phyloP scores from a whole-genome alignment of 2,329 filamentous ascomycete species.

The Verticillium isaacii region DNA sequence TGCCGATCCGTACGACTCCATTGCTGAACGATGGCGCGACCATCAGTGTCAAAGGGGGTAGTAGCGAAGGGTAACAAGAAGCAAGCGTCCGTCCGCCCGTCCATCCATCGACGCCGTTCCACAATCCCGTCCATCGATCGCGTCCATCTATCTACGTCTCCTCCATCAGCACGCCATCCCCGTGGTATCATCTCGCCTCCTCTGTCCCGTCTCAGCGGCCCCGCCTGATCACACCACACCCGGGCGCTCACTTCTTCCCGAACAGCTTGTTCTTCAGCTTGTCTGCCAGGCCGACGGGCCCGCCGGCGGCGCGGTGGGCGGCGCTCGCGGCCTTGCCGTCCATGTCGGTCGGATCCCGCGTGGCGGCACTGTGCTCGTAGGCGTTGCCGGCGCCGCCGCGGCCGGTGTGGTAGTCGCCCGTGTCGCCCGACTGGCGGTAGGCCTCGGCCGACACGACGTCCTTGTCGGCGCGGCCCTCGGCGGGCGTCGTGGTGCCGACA shows the following conservation, averaged over 20 bases:
- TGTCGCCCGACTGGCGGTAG: constrained; percentile 40
- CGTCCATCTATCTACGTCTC: background rate
- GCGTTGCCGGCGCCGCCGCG: constrained; percentile 55
- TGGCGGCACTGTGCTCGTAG: background rate
- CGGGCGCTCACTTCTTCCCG: constrained; percentile 35
- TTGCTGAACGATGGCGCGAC: background rate
- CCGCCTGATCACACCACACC: background rate
- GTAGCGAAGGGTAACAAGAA: background rate
- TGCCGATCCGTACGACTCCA: background rate
- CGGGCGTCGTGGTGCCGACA: constrained; percentile 26
- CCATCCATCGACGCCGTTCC: background rate
- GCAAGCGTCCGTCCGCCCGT: background rate
- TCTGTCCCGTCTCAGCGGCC: background rate
- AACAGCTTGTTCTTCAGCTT: constrained; percentile 54
- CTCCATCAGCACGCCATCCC: background rate
- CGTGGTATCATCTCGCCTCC: background rate
- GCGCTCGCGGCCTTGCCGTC: constrained; percentile 32
- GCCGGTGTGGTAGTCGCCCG: constrained; percentile 50
- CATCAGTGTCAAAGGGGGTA: background rate
- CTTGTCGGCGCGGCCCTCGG: constrained; percentile 38
- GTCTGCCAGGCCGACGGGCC: constrained; percentile 44
- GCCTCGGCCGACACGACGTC: constrained; percentile 50
- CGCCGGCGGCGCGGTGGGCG: constrained; percentile 16
- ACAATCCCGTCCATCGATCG: too few species aligned
- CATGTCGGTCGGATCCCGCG: background rate